Evolutionary conservation across 768 basidiomycete species (phyloP).

Genomic region (Dacryopinax primogenitus): DNA sequence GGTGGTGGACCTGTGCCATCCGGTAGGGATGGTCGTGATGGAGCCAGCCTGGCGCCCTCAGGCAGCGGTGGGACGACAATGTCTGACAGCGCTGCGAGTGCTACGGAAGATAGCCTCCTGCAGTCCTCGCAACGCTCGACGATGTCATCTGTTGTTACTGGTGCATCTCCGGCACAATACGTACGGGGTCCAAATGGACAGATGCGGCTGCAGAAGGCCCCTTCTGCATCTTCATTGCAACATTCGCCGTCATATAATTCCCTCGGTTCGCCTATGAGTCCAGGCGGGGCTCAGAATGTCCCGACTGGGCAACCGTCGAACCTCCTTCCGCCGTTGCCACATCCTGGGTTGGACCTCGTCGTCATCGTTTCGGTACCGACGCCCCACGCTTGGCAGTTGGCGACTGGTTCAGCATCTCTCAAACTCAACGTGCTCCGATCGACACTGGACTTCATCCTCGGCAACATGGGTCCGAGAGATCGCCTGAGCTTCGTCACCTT

Average conservation of each 20-base stretch:
- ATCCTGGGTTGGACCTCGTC: constrained; percentile 84
- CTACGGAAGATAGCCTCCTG: constrained; percentile 4
- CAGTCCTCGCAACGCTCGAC: constrained; percentile 43
- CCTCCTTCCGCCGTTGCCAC: constrained; percentile 65
- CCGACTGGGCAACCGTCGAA: constrained; percentile 41
- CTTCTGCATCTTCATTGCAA: neutral
- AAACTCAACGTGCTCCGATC: constrained; percentile 82
- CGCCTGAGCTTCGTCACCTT: constrained; percentile 85
- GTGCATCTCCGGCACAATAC: constrained; percentile 7
- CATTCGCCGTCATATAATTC: constrained; percentile 4
- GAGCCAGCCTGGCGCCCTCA: neutral
- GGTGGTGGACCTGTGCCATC: constrained; percentile 36
- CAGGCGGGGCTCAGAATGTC: neutral
- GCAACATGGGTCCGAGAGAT: constrained; percentile 62
- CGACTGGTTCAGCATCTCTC: constrained; percentile 49
- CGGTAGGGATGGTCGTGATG: neutral
- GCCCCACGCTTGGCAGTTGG: constrained; percentile 49
- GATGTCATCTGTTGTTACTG: constrained; percentile 39
- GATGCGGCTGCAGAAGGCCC: neutral
- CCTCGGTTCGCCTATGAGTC: neutral
- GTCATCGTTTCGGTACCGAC: constrained; percentile 81
- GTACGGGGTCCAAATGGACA: neutral
- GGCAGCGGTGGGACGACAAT: neutral
- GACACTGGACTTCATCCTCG: constrained; percentile 74
- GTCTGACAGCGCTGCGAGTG: constrained; percentile 1